Base-by-base conservation (phyloP, 2,329 filamentous ascomycete species). In the Chalaropsis thielavioides region DNA sequence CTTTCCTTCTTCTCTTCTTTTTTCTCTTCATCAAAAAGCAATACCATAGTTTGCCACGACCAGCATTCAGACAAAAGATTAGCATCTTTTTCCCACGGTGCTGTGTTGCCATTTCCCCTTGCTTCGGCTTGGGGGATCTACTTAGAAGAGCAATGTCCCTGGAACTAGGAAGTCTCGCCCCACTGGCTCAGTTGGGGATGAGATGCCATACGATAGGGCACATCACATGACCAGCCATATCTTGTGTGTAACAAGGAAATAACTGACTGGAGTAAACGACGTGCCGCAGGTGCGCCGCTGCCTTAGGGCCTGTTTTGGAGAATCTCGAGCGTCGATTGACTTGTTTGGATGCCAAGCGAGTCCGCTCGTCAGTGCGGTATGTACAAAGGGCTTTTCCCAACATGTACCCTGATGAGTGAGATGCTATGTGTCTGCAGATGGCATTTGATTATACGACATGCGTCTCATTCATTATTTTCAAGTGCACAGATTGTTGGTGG, bases 41-140 rank as follows among this genome's bases (percentile, higher is more conserved):
- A 67, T 67, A 67, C 59, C 66, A 67, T 54, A 67, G 66, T 67
- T 62, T 67, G 66, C 66, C 66, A 67, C 66, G 66, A 67, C 66
- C 66, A 64, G 63, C 66, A 67, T 67, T 64, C 62, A 51, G 63
- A 56, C 17, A 65, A 58, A 49, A 61, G 38, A 31, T 43, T 38
- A 38, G 38, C 31, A 41, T 31, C 58, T 41, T 58, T 58, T 63
- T 62, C 63, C 66, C 49, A 67, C 66, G 66, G 66, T 67, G 66
- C 59, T 67, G 66, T 64, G 66, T 67, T 67, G 66, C 66, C 66
- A 67, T 64, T 67, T 56, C 54, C 44, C 66, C 58, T 60, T 49
- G 60, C 62, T 65, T 67, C 66, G 66, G 62, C 35, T 40, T 59
- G 17, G 66, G 54, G 46, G 41, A 67, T 44, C 63, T 62, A 67